Evolutionary conservation across 768 basidiomycete genomes (phyloP).

Genomic region (Calocybe indica): DNA sequence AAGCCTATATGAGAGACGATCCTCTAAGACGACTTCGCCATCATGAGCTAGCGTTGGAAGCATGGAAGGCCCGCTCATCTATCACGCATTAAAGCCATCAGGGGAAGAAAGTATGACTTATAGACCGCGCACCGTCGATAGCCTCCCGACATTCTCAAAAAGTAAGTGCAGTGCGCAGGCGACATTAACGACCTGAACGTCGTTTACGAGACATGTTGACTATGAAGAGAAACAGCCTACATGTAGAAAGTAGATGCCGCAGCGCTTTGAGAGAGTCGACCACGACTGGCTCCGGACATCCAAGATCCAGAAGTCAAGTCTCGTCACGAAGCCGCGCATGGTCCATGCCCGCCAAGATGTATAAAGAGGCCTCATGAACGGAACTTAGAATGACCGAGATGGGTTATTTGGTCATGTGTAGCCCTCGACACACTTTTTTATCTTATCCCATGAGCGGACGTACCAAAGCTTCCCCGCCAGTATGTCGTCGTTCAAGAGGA

Average conservation of each 20-base stretch:
- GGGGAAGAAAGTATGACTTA: slow-evolving; percentile 2
- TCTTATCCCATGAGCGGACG: too few relatives aligned
- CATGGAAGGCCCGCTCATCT: slow-evolving; percentile 80
- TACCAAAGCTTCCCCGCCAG: not conserved
- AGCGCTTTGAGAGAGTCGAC: too few relatives aligned
- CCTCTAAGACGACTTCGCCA: slow-evolving; percentile 63
- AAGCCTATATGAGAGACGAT: slow-evolving; percentile 47
- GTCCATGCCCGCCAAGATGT: too few relatives aligned
- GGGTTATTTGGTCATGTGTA: too few relatives aligned
- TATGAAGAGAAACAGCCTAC: not conserved
- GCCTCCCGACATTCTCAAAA: slow-evolving; percentile 51
- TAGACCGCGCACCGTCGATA: slow-evolving; percentile 38
- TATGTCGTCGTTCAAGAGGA: slow-evolving; percentile 84
- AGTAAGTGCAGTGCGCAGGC: slow-evolving; percentile 58
- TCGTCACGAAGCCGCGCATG: too few relatives aligned
- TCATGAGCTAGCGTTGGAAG: slow-evolving; percentile 59
- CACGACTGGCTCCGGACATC: too few relatives aligned
- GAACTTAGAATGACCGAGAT: too few relatives aligned
- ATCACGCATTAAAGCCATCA: slow-evolving; percentile 4
- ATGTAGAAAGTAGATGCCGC: not conserved
- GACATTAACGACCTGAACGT: slow-evolving; percentile 44
- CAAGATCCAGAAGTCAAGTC: too few relatives aligned
- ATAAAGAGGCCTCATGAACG: too few relatives aligned
- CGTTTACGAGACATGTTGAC: not conserved
- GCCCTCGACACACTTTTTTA: too few relatives aligned